phyloP scores from a whole-genome alignment of 768 basidiomycete species.

The Pulveroboletus sp. region DNA sequence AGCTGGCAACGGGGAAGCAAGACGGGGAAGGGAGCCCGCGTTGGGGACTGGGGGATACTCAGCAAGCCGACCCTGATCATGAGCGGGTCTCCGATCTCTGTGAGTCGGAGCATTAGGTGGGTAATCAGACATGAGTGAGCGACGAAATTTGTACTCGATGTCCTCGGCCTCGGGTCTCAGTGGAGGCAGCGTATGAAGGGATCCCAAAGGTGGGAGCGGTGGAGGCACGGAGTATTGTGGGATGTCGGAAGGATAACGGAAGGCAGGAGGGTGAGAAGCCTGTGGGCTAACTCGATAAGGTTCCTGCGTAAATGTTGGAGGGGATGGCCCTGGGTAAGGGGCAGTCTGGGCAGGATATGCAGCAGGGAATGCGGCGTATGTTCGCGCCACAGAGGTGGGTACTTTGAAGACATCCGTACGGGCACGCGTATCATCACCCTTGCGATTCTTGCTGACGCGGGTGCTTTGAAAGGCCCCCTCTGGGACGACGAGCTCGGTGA shows the following conservation, averaged over 20 bases:
- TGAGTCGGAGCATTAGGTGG: conserved; percentile 2
- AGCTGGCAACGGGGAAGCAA: neutral
- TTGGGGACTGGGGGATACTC: conserved; percentile 7
- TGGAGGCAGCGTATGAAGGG: conserved; percentile 26
- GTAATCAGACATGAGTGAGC: conserved; percentile 22
- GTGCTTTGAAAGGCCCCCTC: conserved; percentile 68
- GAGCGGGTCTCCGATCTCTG: conserved; percentile 13
- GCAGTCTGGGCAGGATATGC: conserved; percentile 28
- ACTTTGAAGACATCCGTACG: conserved; percentile 32
- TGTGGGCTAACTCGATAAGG: conserved; percentile 21
- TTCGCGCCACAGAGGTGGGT: conserved; percentile 33
- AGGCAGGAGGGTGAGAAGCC: conserved; percentile 19
- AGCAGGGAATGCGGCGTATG: conserved; percentile 42
- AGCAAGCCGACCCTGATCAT: conserved; percentile 14
- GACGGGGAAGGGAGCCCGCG: conserved; percentile 4
- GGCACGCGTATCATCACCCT: conserved; percentile 38
- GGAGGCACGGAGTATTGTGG: conserved; percentile 28
- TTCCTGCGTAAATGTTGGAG: conserved; percentile 23
- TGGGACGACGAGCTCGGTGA: conserved; percentile 63
- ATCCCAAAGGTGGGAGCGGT: conserved; percentile 21
- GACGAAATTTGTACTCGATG: conserved; percentile 31
- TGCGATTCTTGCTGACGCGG: conserved; percentile 50
- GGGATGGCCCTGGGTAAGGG: conserved; percentile 23
- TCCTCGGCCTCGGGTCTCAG: conserved; percentile 25
- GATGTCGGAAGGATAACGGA: conserved; percentile 21